Evolutionary conservation across 1,284 basidiomycete species (phyloP).

Genomic region (Porphyrellus sp.): DNA sequence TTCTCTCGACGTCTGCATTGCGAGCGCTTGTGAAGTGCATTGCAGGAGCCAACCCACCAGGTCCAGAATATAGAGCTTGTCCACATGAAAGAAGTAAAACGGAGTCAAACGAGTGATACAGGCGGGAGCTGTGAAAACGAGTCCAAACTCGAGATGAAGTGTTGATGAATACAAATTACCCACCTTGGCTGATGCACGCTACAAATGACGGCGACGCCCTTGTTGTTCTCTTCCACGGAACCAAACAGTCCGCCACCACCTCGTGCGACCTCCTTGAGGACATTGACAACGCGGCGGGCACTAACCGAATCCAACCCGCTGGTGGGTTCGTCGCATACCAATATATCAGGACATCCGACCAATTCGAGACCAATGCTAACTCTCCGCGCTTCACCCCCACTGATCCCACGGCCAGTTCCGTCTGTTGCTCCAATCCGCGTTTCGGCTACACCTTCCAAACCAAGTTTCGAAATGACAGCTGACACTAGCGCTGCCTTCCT

Average conservation of each 20-base stretch:
- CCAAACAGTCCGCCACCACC: constrained; percentile 41
- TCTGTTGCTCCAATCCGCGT: constrained; percentile 65
- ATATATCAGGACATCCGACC: constrained; percentile 74
- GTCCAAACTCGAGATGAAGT: background rate
- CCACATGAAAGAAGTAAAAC: constrained; percentile 78
- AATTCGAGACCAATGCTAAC: constrained; percentile 84
- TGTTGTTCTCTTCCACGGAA: constrained; percentile 12
- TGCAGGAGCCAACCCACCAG: constrained; percentile 63
- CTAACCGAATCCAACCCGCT: constrained; percentile 85
- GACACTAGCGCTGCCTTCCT: constrained; percentile 71
- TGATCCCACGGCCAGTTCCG: constrained; percentile 65
- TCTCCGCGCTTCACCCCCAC: constrained; percentile 82
- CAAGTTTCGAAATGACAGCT: constrained; percentile 70
- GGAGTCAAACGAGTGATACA: constrained; percentile 82
- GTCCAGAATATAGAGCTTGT: constrained; percentile 76
- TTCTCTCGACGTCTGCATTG: constrained; percentile 36
- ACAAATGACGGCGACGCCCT: constrained; percentile 65
- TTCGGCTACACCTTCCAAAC: constrained; percentile 67
- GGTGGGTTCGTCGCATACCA: constrained; percentile 83
- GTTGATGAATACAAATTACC: constrained; percentile 13
- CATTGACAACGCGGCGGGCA: constrained; percentile 72
- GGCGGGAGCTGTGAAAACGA: constrained; percentile 54
- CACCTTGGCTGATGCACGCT: constrained; percentile 85
- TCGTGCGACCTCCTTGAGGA: constrained; percentile 72
- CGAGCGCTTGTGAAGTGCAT: constrained; percentile 55